These are phyloP conservation scores for Cercospora berteroae DNA, from an alignment of 2,329 filamentous ascomycete genomes.

Conservation along the genomic window DNA sequence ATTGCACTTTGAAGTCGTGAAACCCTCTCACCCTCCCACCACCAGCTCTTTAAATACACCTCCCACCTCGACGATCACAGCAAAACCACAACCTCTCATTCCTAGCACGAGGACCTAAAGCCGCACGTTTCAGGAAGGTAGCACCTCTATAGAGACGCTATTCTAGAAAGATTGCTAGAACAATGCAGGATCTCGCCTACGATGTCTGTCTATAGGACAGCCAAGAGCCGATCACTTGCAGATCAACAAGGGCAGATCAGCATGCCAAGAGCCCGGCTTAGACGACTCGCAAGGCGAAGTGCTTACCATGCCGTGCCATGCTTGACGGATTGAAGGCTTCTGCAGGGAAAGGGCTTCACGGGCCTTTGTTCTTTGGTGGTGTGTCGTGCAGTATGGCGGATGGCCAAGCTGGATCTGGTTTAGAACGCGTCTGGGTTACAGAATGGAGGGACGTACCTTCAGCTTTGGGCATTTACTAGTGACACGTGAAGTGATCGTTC, in stretches of 20 bases:
- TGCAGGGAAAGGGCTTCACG: neutral
- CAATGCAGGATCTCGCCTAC: conserved; percentile 9
- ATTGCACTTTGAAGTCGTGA: neutral
- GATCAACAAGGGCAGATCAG: neutral
- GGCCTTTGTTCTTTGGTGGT: neutral
- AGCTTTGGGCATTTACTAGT: neutral
- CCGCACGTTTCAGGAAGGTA: neutral
- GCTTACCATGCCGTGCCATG: neutral
- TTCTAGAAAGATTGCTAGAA: neutral
- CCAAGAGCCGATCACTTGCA: conserved; percentile 6
- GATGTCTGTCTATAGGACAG: conserved; percentile 1
- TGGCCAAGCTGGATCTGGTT: neutral
- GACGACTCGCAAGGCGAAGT: conserved; percentile 5
- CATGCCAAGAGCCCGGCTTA: neutral
- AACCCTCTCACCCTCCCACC: neutral
- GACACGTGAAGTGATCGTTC: neutral
- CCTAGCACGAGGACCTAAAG: neutral
- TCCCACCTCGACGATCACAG: neutral
- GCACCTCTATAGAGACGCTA: conserved; percentile 1
- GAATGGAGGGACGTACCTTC: neutral
- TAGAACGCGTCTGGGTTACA: neutral
- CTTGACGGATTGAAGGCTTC: neutral
- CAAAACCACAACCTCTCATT: conserved; percentile 3
- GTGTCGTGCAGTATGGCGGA: neutral
- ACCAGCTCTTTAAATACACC: neutral